A percentile compares a stretch with the other conserved stretches of the same genome.
These are phyloP conservation scores for Olyra latifolia DNA, from an alignment of 176 grass and related monocot species.

Conservation along the genomic window DNA sequence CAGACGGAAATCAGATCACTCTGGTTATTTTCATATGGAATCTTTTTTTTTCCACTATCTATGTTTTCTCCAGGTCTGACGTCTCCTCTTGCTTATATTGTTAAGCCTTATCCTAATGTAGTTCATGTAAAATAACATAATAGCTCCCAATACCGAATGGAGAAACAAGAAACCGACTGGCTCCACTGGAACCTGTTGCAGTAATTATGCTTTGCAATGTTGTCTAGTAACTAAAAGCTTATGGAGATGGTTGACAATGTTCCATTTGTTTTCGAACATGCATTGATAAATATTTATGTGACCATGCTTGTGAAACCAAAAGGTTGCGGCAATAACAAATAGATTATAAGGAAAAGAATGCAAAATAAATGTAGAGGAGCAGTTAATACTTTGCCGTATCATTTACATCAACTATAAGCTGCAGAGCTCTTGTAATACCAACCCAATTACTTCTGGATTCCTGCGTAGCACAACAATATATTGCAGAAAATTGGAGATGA, in stretches of 20 bases:
- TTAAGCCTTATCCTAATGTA: background rate
- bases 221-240: background rate
- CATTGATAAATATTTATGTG: background rate
- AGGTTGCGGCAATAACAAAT: background rate
- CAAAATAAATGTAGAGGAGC: constrained; percentile 24
- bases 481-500: background rate
- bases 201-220: background rate
- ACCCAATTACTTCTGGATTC: constrained; percentile 86
- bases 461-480: constrained; percentile 29
- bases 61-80: background rate
- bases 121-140: background rate
- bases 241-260: background rate
- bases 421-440: constrained; percentile 68
- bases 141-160: background rate
- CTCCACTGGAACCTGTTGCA: background rate
- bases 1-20: too few species aligned
- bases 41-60: background rate
- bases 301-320: background rate
- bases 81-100: background rate
- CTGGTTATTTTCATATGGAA: background rate
- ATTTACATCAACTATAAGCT: constrained; percentile 86
- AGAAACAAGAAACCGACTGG: background rate
- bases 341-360: constrained; percentile 8
- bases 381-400: constrained; percentile 74
- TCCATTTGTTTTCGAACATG: background rate